These are phyloP conservation scores for Cryptosporidium tyzzeri DNA, from an alignment of 169 alveolate genomes.

Conservation along the genomic window DNA sequence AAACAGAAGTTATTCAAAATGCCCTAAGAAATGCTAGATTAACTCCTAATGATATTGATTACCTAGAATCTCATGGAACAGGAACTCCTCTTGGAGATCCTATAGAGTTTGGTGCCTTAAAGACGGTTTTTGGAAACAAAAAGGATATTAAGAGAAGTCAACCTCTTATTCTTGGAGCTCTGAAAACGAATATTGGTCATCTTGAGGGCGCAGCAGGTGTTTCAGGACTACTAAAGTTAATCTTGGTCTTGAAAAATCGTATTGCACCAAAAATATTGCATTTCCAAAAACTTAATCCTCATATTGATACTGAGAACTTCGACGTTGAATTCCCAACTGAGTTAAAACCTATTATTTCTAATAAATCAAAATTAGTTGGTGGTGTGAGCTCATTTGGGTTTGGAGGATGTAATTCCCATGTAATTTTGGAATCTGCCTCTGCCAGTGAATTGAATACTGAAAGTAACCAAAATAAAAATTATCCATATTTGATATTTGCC, in stretches of 20 bases:
- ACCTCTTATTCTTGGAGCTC: conserved; percentile 85
- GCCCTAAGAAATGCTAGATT: conserved; percentile 79
- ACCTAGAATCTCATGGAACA: conserved; percentile 85
- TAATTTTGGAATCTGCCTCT: conserved; percentile 73
- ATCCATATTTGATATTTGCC: conserved; percentile 71
- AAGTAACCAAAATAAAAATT: not conserved
- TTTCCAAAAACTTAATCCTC: conserved; percentile 83
- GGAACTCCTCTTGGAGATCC: conserved; percentile 85
- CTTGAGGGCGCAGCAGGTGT: conserved; percentile 87
- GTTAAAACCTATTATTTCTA: conserved; percentile 60
- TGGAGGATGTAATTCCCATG: conserved; percentile 86
- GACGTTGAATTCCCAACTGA: conserved; percentile 78
- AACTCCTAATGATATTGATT: conserved; percentile 76
- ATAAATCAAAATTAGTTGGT: conserved; percentile 49
- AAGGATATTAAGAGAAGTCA: conserved; percentile 75
- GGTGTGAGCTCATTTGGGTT: conserved; percentile 84
- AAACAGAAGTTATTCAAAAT: conserved; percentile 80
- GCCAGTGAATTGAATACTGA: not conserved
- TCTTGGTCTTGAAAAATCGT: conserved; percentile 77
- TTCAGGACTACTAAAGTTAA: conserved; percentile 81
- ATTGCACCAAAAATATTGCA: conserved; percentile 84
- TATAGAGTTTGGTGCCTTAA: conserved; percentile 82
- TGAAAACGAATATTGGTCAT: conserved; percentile 87
- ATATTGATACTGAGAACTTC: conserved; percentile 82
- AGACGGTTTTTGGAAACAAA: conserved; percentile 77